phyloP scores from a whole-genome alignment of 352 stramenopile species.

The Aphanomyces euteiches region DNA sequence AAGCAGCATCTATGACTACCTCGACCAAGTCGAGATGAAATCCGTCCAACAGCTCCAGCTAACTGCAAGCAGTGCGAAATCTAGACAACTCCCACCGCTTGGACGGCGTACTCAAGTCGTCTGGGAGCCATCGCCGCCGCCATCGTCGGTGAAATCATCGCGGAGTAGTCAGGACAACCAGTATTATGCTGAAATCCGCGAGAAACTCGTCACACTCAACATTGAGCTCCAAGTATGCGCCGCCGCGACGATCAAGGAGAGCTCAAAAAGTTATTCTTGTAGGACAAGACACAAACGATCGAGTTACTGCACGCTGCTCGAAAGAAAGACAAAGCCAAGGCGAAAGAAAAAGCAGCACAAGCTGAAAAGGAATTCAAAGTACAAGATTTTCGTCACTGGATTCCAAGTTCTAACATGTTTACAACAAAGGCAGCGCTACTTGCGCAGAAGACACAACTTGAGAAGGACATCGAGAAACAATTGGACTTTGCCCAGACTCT shows the following conservation, averaged over 20 bases:
- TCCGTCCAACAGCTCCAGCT: constrained; percentile 48
- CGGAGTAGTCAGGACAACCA: constrained; percentile 43
- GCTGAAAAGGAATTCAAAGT: constrained; percentile 45
- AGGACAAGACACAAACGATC: constrained; percentile 86
- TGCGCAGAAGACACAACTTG: constrained; percentile 36
- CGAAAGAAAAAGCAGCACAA: constrained; percentile 46
- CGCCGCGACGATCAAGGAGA: background rate
- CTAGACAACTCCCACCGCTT: background rate
- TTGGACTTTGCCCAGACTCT: constrained; percentile 76
- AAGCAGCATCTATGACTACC: constrained; percentile 73
- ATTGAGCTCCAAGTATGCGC: constrained; percentile 65
- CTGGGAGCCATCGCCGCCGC: constrained; percentile 32
- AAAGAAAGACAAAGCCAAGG: constrained; percentile 72
- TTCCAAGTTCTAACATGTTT: background rate
- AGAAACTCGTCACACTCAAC: constrained; percentile 70
- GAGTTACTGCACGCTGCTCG: constrained; percentile 66
- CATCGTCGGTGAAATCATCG: constrained; percentile 27
- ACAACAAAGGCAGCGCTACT: too few relatives aligned
- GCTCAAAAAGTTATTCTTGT: background rate
- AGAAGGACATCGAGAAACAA: constrained; percentile 77
- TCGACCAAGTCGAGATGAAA: constrained; percentile 69
- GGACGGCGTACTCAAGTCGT: background rate
- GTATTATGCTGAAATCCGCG: constrained; percentile 70
- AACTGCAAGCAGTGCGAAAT: background rate
- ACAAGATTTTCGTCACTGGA: background rate